These are phyloP conservation scores for Liquidambar formosana DNA, from an alignment of 164 flowering plant species.

Conservation along the genomic window DNA sequence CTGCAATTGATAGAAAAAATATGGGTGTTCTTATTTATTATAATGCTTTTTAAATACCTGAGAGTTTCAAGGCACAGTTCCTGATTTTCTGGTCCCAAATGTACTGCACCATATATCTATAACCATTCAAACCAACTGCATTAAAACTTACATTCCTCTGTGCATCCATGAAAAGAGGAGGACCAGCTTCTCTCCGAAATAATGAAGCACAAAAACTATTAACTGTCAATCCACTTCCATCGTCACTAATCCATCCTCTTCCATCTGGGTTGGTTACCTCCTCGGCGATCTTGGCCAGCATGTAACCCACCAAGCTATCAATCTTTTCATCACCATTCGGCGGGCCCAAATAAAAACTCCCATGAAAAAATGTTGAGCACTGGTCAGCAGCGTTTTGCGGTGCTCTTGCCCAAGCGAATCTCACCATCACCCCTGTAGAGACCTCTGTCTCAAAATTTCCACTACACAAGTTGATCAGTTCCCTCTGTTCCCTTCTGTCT, in stretches of 20 bases:
- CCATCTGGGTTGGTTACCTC: slow-evolving; percentile 15
- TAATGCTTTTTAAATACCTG: slow-evolving; percentile 3
- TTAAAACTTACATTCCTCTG: slow-evolving; percentile 14
- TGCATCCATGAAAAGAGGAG: slow-evolving; percentile 3
- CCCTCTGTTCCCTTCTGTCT: slow-evolving; percentile 1
- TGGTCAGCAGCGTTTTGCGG: slow-evolving; percentile 6
- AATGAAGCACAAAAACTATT: slow-evolving; percentile 8
- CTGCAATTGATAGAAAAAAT: neutral
- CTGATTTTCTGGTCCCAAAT: slow-evolving; percentile 20
- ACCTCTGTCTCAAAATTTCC: slow-evolving; percentile 2
- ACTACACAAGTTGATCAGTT: slow-evolving; percentile 8
- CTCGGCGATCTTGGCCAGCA: slow-evolving; percentile 15
- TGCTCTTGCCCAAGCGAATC: slow-evolving; percentile 8
- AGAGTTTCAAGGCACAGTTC: slow-evolving; percentile 19
- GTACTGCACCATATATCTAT: slow-evolving; percentile 8
- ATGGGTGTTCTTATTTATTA: neutral
- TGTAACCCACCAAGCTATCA: slow-evolving; percentile 12
- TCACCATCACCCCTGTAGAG: neutral
- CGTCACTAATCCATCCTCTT: slow-evolving; percentile 20
- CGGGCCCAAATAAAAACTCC: slow-evolving; percentile 1
- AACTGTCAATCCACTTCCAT: slow-evolving; percentile 12
- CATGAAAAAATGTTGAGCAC: neutral
- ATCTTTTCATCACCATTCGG: slow-evolving; percentile 21
- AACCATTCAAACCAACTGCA: slow-evolving; percentile 16
- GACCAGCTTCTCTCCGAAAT: neutral